These are phyloP conservation scores for Agrocybe chaxingu DNA, from an alignment of 768 basidiomycete species.

Conservation along the genomic window DNA sequence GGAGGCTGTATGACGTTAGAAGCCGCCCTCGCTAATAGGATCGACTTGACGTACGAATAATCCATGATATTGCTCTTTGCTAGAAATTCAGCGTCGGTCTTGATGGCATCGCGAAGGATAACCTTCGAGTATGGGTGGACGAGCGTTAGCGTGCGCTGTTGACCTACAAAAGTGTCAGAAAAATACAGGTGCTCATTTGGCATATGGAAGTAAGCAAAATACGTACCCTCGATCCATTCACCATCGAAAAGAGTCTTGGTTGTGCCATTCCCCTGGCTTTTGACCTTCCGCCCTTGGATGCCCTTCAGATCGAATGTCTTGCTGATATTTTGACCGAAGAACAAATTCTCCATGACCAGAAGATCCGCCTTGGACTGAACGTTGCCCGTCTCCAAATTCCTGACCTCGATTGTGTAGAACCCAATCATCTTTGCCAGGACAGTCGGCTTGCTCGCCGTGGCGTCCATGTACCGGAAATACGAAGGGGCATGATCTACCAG, in stretches of 20 bases:
- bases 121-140: constrained; percentile 71
- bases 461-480: constrained; percentile 77
- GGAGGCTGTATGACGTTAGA: constrained; percentile 39
- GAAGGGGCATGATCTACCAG: constrained; percentile 73
- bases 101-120: constrained; percentile 67
- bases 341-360: constrained; percentile 84
- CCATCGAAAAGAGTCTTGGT: constrained; percentile 72
- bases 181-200: background rate
- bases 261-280: constrained; percentile 33
- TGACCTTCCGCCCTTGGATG: constrained; percentile 74
- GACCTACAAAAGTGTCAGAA: constrained; percentile 36
- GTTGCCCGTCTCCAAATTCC: constrained; percentile 65
- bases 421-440: constrained; percentile 78
- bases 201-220: background rate
- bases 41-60: constrained; percentile 60
- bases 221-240: constrained; percentile 79
- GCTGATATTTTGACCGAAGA: constrained; percentile 62
- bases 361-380: constrained; percentile 71
- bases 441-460: constrained; percentile 62
- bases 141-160: constrained; percentile 61
- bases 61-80: constrained; percentile 82
- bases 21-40: background rate
- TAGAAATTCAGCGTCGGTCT: constrained; percentile 70
- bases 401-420: constrained; percentile 76
- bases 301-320: constrained; percentile 84